Base-by-base conservation (phyloP, 2,329 filamentous ascomycete species). In the Davidsoniella neocaledoniae region DNA sequence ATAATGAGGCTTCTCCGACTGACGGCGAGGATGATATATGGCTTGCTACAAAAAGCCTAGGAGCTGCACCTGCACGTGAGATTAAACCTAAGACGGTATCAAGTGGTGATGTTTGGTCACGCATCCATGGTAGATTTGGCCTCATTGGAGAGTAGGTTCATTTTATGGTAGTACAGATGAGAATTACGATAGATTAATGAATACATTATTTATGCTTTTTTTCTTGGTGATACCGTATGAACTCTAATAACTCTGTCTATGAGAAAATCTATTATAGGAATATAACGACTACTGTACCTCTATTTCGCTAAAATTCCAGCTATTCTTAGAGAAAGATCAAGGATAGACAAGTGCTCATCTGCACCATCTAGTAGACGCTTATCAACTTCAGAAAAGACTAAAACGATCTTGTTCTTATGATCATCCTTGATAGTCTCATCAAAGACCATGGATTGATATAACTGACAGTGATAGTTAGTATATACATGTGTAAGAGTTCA, bases 361-460 rank as follows among this genome's bases (percentile, higher is more conserved):
- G 88, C 83, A 7, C 91, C 91, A 63, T 99, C 93, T 5, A 94
- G 83, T 43, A 98, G 66, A 56, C 91, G 76, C 71, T 96, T 96
- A 62, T 99, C 91, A 25, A 90, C 74, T 63, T 96, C 88, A 0
- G 88, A 95, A 61, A 98, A 98, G 3, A 90, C 72, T 54, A 85
- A 72, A 44, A 90, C 81, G 53, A 98, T 90, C 62, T 81, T 81
- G 61, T 90, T 93, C 68, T 98, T 98, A 60, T 94, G 84, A 10
- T 77, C 66, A 59, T 95, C 86, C 0, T 79, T 77, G 21, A 95
- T 81, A 6, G 79, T 73, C 63, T 96, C 91, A 59, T 94, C 86
- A 60, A 77, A 85, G 25, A 94, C 75, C 37, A 96, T 68, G 23
- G 75, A 71, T 64, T 91, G 83, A 60, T 95, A 96, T 40, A 94